Conservation (phyloP, 805 yeast species). For the Candida incommunis region DNA sequence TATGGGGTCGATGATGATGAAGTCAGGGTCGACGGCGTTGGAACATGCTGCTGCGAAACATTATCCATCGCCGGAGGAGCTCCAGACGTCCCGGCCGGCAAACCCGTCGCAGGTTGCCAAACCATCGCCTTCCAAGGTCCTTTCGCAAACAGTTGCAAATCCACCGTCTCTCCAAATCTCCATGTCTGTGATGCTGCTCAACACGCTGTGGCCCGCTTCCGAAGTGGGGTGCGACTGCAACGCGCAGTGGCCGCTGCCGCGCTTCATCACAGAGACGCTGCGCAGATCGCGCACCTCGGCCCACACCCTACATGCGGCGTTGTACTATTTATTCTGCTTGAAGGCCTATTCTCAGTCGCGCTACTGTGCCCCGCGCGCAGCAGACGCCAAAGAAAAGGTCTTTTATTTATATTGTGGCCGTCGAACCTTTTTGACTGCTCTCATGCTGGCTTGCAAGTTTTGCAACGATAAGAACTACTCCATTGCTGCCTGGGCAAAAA, state of each 20-base stretch:
- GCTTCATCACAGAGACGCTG: conserved; percentile 26
- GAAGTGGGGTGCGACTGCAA: conserved; percentile 1
- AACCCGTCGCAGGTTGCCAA: neutral
- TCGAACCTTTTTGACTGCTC: conserved; percentile 49
- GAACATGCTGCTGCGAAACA: neutral
- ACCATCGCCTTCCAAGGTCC: neutral
- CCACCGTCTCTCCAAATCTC: conserved; percentile 7
- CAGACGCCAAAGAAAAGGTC: neutral
- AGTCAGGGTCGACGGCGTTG: neutral
- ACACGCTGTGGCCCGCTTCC: neutral
- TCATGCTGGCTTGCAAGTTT: conserved; percentile 62
- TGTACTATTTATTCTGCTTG: conserved; percentile 47
- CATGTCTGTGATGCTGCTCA: conserved; percentile 12
- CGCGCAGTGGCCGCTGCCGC: conserved; percentile 17
- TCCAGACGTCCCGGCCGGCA: neutral
- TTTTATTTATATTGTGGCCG: conserved; percentile 36
- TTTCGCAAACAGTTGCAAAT: conserved; percentile 3
- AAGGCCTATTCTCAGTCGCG: conserved; percentile 12
- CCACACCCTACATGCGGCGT: conserved; percentile 48
- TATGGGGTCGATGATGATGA: too few species aligned
- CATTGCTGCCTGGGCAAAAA: conserved; percentile 57
- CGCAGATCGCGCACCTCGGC: conserved; percentile 42
- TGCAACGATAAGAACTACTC: conserved; percentile 60
- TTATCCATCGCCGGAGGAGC: neutral
- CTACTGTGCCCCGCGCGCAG: conserved; percentile 1